Evolutionary conservation across 768 basidiomycete genomes (phyloP).

Genomic region (Melanogaster broomeanus): DNA sequence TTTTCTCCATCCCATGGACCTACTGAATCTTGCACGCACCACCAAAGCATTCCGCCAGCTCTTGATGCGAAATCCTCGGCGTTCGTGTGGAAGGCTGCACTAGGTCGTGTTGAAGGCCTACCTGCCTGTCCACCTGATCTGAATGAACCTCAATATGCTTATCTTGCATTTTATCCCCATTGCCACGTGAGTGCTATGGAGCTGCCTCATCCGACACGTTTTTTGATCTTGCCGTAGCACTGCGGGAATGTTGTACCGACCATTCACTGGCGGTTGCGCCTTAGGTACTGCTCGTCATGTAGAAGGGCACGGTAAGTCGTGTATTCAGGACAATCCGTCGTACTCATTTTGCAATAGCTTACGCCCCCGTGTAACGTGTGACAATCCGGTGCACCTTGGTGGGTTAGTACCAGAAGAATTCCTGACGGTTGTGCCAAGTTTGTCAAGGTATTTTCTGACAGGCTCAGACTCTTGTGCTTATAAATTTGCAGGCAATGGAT

Average conservation of each 20-base stretch:
- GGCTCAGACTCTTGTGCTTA: background rate
- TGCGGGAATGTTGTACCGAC: slow-evolving; percentile 6
- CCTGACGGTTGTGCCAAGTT: background rate
- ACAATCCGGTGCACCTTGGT: background rate
- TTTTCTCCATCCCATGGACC: slow-evolving; percentile 39
- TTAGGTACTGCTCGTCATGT: slow-evolving; percentile 10
- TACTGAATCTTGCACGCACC: no score
- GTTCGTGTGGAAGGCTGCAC: slow-evolving; percentile 27
- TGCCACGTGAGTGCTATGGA: slow-evolving; percentile 20
- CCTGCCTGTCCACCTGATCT: slow-evolving; percentile 48
- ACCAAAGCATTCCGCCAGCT: no score
- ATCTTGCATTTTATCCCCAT: slow-evolving; percentile 36
- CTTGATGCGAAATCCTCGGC: slow-evolving; percentile 26
- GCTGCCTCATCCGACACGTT: background rate
- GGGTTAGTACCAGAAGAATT: background rate
- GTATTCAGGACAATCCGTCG: background rate
- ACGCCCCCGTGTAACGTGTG: background rate
- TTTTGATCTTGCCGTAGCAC: background rate
- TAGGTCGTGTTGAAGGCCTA: slow-evolving; percentile 35
- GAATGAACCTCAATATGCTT: slow-evolving; percentile 45
- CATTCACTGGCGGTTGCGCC: slow-evolving; percentile 13
- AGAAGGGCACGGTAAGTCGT: background rate
- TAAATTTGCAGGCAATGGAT: background rate
- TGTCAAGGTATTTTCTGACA: background rate
- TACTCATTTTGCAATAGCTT: background rate